Conservation (phyloP, 441 rosid genomes). For the Melastoma candidum region DNA sequence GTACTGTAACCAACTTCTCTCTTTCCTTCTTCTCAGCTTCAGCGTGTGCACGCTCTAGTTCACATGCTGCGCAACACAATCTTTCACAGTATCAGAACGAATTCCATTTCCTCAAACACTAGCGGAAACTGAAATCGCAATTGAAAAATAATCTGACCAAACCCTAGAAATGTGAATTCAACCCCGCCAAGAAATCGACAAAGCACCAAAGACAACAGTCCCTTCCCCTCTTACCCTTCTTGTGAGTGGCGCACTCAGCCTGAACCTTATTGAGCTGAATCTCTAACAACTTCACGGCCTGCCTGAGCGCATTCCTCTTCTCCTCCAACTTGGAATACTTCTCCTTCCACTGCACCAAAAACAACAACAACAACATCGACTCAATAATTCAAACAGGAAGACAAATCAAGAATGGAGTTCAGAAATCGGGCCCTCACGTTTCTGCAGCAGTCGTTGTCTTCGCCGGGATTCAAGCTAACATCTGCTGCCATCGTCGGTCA, state of each 20-base stretch:
- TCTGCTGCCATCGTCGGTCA: too few species aligned
- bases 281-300: conserved; percentile 35
- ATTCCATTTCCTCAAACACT: too few species aligned
- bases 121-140: too few species aligned
- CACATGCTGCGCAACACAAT: conserved; percentile 31
- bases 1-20: conserved; percentile 26
- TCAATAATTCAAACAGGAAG: too few species aligned
- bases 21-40: conserved; percentile 27
- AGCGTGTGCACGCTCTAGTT: conserved; percentile 26
- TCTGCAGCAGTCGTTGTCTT: too few species aligned
- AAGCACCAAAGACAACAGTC: background rate
- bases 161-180: background rate
- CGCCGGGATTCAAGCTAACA: too few species aligned
- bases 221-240: conserved; percentile 32
- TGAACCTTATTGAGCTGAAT: conserved; percentile 24
- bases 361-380: background rate
- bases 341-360: conserved; percentile 31
- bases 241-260: conserved; percentile 31
- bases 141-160: too few species aligned
- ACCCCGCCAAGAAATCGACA: background rate
- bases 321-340: conserved; percentile 38
- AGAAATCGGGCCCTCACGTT: too few species aligned
- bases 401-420: too few species aligned
- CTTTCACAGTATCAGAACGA: background rate
- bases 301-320: conserved; percentile 40